Conservation (phyloP, 768 basidiomycete species). For the Panaeolus cyanescens region DNA sequence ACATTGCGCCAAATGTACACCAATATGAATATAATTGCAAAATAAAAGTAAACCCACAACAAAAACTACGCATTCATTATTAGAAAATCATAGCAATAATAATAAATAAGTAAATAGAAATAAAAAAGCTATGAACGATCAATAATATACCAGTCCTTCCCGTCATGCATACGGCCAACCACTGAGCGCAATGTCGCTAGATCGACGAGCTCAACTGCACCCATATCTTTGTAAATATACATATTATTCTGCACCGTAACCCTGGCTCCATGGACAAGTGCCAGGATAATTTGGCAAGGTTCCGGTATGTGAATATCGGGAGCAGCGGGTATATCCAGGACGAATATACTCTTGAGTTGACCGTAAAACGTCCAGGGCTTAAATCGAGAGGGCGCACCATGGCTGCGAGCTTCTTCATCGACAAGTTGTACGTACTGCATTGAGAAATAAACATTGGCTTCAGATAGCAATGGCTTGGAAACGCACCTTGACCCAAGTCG, state of each 20-base stretch:
- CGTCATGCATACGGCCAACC: background rate
- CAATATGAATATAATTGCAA: no score
- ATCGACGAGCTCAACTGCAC: background rate
- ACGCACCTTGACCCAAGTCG: conserved; percentile 3
- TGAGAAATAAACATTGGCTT: background rate
- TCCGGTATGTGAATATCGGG: background rate
- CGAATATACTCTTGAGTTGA: background rate
- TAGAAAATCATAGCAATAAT: no score
- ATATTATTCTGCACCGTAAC: background rate
- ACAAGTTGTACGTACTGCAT: background rate
- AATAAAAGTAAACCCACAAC: no score
- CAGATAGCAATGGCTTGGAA: background rate
- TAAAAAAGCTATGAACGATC: no score
- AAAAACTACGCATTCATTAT: no score
- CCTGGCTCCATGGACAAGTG: background rate
- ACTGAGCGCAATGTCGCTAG: background rate
- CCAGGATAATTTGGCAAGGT: background rate
- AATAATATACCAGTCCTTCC: background rate
- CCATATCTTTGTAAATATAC: background rate
- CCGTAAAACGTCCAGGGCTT: background rate
- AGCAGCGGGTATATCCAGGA: background rate
- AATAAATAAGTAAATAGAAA: no score
- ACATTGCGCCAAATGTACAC: no score
- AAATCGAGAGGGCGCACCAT: no score
- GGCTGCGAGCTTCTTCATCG: no score